These are phyloP conservation scores for Penicillium sp. DNA, from an alignment of 2,329 filamentous ascomycete genomes.

Conservation along the genomic window DNA sequence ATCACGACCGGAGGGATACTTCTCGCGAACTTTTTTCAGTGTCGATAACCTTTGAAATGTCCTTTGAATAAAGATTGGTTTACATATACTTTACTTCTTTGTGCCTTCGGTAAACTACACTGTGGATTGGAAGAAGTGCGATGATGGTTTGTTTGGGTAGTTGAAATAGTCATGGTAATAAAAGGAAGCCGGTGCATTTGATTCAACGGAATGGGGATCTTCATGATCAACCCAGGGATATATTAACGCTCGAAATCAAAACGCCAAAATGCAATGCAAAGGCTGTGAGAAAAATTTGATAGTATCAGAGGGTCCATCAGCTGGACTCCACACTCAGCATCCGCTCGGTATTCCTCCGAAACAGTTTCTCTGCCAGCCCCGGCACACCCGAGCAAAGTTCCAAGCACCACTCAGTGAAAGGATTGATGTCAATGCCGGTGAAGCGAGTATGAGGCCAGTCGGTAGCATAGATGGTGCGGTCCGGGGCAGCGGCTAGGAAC, in stretches of 20 bases:
- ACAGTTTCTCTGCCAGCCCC: slow-evolving; percentile 51
- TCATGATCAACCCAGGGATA: background rate
- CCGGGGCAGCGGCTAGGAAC: slow-evolving; percentile 47
- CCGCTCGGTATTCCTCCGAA: slow-evolving; percentile 57
- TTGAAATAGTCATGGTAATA: background rate
- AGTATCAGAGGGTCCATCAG: background rate
- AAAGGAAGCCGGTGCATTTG: background rate
- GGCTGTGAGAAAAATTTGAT: slow-evolving; percentile 1
- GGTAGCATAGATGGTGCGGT: slow-evolving; percentile 58
- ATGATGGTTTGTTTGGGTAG: background rate
- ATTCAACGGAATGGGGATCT: background rate
- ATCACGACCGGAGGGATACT: background rate
- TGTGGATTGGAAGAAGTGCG: background rate
- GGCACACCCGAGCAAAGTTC: slow-evolving; percentile 53
- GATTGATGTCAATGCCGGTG: slow-evolving; percentile 56
- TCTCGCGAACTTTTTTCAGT: slow-evolving; percentile 5
- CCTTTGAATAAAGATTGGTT: slow-evolving; percentile 7
- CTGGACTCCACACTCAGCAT: slow-evolving; percentile 42
- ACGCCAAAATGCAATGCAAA: slow-evolving; percentile 12
- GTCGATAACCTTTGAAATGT: slow-evolving; percentile 9
- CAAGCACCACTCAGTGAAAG: slow-evolving; percentile 56
- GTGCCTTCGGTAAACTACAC: background rate
- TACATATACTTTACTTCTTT: background rate
- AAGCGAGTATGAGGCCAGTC: slow-evolving; percentile 67
- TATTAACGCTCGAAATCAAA: background rate